These are phyloP conservation scores for Ophiocordyceps polyrhachis-furcata DNA, from an alignment of 2,329 filamentous ascomycete species.

Conservation along the genomic window DNA sequence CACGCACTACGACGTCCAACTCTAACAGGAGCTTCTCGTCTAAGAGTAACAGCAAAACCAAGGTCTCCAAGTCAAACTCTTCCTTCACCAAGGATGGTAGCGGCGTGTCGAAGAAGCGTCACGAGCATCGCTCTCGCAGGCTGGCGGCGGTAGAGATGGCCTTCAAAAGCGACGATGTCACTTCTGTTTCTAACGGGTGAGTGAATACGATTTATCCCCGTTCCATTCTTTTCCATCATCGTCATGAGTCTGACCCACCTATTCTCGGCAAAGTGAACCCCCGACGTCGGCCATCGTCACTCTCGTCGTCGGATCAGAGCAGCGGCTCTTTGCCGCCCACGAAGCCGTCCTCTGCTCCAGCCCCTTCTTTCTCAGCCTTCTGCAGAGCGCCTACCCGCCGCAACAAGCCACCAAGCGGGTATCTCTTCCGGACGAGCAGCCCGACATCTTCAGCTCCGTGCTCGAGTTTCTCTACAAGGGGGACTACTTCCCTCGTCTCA, in stretches of 20 bases:
- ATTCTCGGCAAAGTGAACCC: slow-evolving; percentile 20
- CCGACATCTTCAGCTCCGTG: slow-evolving; percentile 77
- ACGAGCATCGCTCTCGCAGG: slow-evolving; percentile 28
- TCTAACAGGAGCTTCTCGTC: slow-evolving; percentile 30
- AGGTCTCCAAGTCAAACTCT: slow-evolving; percentile 28
- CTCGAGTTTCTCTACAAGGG: slow-evolving; percentile 89
- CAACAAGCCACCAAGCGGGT: slow-evolving; percentile 42
- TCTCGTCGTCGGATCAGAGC: slow-evolving; percentile 59
- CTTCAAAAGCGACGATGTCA: slow-evolving; percentile 17
- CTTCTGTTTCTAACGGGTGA: slow-evolving; percentile 2
- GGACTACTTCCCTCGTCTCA: slow-evolving; percentile 71
- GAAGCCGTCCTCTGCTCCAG: slow-evolving; percentile 67
- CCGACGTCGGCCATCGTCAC: slow-evolving; percentile 53
- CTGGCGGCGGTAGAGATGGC: slow-evolving; percentile 26
- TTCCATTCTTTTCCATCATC: background rate
- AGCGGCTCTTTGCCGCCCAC: slow-evolving; percentile 80
- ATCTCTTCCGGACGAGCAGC: slow-evolving; percentile 66
- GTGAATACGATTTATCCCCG: background rate
- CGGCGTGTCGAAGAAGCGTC: slow-evolving; percentile 34
- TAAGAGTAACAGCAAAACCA: slow-evolving; percentile 22
- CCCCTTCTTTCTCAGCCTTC: slow-evolving; percentile 46
- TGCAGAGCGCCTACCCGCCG: slow-evolving; percentile 15
- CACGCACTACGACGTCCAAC: slow-evolving; percentile 24
- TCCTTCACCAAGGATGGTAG: slow-evolving; percentile 32
- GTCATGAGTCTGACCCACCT: background rate